These are phyloP conservation scores for Arbutus unedo DNA, from an alignment of 148 eudicot genomes.

Conservation along the genomic window DNA sequence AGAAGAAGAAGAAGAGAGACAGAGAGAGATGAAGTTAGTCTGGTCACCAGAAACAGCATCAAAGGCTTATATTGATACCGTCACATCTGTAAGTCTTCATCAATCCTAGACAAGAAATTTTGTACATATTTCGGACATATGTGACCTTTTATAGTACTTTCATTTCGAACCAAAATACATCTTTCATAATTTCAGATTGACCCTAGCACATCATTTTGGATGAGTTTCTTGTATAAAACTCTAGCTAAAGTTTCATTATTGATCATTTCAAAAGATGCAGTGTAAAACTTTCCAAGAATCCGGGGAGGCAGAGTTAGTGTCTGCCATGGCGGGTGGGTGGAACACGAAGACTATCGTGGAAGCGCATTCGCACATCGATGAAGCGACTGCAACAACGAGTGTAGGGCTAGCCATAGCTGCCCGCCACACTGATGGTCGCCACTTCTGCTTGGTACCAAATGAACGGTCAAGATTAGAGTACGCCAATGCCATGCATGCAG, in stretches of 20 bases:
- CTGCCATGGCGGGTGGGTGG: conserved; percentile 55
- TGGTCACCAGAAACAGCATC: conserved; percentile 48
- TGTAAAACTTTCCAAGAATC: conserved; percentile 26
- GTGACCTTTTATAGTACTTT: not conserved
- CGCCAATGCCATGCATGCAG: conserved; percentile 18
- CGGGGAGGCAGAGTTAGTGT: conserved; percentile 35
- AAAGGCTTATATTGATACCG: conserved; percentile 39
- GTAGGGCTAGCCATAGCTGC: conserved; percentile 37
- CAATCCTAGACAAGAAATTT: not conserved
- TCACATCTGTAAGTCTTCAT: conserved; percentile 32
- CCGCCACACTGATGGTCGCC: conserved; percentile 35
- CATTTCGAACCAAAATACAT: not conserved
- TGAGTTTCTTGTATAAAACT: not conserved
- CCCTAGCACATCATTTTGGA: not conserved
- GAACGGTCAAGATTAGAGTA: conserved; percentile 25
- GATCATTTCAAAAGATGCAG: conserved; percentile 15
- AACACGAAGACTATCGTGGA: conserved; percentile 38
- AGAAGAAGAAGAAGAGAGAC: not conserved
- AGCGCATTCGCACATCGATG: conserved; percentile 17
- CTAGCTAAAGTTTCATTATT: not conserved
- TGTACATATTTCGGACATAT: not conserved
- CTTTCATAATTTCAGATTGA: not conserved
- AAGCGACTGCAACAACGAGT: conserved; percentile 28
- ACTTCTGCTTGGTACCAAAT: conserved; percentile 39
- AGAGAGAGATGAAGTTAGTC: conserved; percentile 34